Conservation (phyloP, 2,329 filamentous ascomycete species). For the Ceratocystiopsis sp. region DNA sequence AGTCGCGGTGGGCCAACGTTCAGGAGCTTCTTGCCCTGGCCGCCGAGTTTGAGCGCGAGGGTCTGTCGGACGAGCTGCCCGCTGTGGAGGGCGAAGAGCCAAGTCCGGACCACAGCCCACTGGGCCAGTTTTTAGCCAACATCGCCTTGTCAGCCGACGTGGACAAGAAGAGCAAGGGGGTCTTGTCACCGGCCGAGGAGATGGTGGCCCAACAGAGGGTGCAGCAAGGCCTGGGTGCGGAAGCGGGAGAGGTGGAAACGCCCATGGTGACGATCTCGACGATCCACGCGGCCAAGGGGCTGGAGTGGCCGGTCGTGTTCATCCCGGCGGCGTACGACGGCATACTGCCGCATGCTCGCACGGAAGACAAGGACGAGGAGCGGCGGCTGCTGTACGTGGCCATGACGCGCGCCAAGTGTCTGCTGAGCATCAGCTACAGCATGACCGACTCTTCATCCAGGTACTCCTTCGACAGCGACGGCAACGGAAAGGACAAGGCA, state of each 20-base stretch:
- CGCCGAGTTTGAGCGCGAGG: conserved; percentile 42
- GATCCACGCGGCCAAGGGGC: conserved; percentile 86
- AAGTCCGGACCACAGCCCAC: conserved; percentile 39
- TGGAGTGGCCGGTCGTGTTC: conserved; percentile 95
- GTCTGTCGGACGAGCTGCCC: conserved; percentile 32
- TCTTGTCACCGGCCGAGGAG: too few relatives aligned
- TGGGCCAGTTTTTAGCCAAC: conserved; percentile 76
- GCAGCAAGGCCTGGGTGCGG: background rate
- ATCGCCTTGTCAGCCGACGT: conserved; percentile 71
- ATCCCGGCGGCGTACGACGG: conserved; percentile 80
- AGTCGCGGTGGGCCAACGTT: conserved; percentile 73
- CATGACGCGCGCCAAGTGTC: conserved; percentile 80
- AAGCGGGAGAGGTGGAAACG: conserved; percentile 13
- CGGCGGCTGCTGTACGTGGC: conserved; percentile 81
- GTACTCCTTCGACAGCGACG: background rate
- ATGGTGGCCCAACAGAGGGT: too few relatives aligned
- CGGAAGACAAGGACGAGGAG: conserved; percentile 79
- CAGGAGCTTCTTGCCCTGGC: conserved; percentile 74
- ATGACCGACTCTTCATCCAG: conserved; percentile 40
- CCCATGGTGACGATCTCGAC: conserved; percentile 78
- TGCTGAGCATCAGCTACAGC: conserved; percentile 76
- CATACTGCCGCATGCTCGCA: conserved; percentile 73
- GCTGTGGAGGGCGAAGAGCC: conserved; percentile 58
- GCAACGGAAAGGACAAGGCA: conserved; percentile 8
- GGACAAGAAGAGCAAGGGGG: conserved; percentile 40